Evolutionary conservation across 805 yeast species (phyloP).

Genomic region (Nakazawaea molendinolei): DNA sequence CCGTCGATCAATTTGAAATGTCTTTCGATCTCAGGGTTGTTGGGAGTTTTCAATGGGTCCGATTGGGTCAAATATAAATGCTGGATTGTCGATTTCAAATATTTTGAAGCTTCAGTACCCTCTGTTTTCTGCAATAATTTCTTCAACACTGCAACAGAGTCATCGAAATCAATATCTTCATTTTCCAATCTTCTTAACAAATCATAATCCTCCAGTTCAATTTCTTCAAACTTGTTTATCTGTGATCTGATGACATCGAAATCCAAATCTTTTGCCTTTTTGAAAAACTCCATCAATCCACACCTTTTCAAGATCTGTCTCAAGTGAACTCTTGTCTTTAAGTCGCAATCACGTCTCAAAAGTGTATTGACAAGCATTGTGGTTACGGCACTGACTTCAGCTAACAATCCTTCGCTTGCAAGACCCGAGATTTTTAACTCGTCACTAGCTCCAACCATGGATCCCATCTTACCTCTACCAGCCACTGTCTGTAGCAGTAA

Average conservation of each 20-base stretch:
- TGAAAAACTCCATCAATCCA: conserved; percentile 31
- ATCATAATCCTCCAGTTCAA: conserved; percentile 35
- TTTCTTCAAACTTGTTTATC: conserved; percentile 30
- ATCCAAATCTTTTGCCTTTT: conserved; percentile 30
- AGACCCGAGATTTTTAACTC: conserved; percentile 56
- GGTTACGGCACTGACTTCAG: conserved; percentile 46
- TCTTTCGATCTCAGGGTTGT: conserved; percentile 37
- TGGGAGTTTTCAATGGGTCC: conserved; percentile 40
- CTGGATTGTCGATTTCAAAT: conserved; percentile 57
- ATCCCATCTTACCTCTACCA: conserved; percentile 87
- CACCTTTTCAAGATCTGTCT: conserved; percentile 38
- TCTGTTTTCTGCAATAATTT: conserved; percentile 52
- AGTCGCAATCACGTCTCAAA: conserved; percentile 29
- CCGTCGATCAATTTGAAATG: conserved; percentile 52
- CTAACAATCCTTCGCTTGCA: conserved; percentile 53
- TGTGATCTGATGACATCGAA: conserved; percentile 37
- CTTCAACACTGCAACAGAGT: conserved; percentile 63
- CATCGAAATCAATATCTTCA: conserved; percentile 51
- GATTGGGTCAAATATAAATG: conserved; percentile 48
- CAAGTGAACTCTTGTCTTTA: conserved; percentile 38
- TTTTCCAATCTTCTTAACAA: conserved; percentile 32
- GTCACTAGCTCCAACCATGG: conserved; percentile 86
- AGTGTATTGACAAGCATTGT: conserved; percentile 44
- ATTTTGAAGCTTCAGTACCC: conserved; percentile 53
- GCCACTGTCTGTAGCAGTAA: conserved; percentile 21